Evolutionary conservation across 2,329 filamentous ascomycete genomes (phyloP).

Genomic region (Trichoderma breve): DNA sequence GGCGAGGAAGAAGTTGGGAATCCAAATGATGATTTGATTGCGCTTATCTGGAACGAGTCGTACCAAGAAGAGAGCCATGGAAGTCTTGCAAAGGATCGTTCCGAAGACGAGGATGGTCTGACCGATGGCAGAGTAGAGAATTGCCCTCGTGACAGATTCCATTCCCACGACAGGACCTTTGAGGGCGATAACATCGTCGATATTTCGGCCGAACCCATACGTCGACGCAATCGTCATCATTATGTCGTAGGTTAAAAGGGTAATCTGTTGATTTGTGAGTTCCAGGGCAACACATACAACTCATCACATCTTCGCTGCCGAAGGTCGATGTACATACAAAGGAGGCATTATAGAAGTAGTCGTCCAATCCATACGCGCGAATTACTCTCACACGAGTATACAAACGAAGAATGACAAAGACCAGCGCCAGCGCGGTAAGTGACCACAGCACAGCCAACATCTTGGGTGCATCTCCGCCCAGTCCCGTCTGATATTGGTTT

Average conservation of each 20-base stretch:
- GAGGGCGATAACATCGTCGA: neutral
- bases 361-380: neutral
- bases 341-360: neutral
- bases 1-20: neutral
- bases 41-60: neutral
- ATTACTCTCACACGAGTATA: neutral
- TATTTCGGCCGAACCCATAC: neutral
- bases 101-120: neutral
- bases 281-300: neutral
- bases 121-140: neutral
- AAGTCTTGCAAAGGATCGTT: neutral
- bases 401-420: neutral
- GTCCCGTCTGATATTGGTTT: neutral
- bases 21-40: neutral
- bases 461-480: neutral
- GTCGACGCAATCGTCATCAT: neutral
- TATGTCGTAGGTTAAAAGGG: neutral
- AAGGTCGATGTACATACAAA: neutral
- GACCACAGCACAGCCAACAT: neutral
- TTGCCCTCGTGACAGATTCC: neutral
- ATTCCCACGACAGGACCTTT: neutral
- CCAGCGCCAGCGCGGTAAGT: neutral
- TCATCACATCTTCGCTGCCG: neutral
- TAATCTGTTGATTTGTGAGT: neutral
- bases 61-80: neutral